Evolutionary conservation across 2,329 filamentous ascomycete species (phyloP), one percentile per base, ranked within the genome.

Genomic region (Talaromyces sp.): DNA sequence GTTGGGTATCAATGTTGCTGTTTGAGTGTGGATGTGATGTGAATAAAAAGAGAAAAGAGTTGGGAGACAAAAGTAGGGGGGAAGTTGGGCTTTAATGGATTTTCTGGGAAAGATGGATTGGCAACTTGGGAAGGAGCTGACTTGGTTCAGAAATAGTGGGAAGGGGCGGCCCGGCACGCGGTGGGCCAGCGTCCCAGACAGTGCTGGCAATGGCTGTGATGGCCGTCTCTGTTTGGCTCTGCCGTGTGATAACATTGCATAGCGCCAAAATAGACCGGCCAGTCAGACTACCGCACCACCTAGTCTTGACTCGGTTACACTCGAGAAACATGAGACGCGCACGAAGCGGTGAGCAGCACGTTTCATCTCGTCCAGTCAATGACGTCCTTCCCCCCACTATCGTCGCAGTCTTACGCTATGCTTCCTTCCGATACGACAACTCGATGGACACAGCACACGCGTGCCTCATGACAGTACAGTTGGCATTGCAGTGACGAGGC

Each of bases 121-220:
- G 52, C 31, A 39, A 57, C n/a, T 57, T 41, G 37, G 56, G 39
- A 59, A 59, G 33, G 52, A 7, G 52, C n/a, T 37, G 33, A 37
- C 31, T 56, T 56, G 50, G 50, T 35, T 56, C 37, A 22, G 22
- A 8, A 16, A 41, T 19, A 48, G 54, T 47, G 62, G 56, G 65
- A 66, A 63, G 65, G 54, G 39, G 63, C 65, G 65, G 65, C 19
- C 65, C 63, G 65, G 63, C 58, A 62, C 63, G 65, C 65, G 47
- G 61, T 64, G 65, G 57, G 37, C 65, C 65, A 60, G 52, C 65
- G 65, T 43, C 27, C 52, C 59, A 64, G 27, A 45, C 41, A 27
- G n/a, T 5, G 48, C 50, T 41, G 43, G 59, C 35, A 22, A 39
- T 52, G 47, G 31, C 43, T 62, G 60, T 33, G 52, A 60, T 66